Evolutionary conservation across 768 basidiomycete genomes (phyloP).

Genomic region (Boletus eberwhitei): DNA sequence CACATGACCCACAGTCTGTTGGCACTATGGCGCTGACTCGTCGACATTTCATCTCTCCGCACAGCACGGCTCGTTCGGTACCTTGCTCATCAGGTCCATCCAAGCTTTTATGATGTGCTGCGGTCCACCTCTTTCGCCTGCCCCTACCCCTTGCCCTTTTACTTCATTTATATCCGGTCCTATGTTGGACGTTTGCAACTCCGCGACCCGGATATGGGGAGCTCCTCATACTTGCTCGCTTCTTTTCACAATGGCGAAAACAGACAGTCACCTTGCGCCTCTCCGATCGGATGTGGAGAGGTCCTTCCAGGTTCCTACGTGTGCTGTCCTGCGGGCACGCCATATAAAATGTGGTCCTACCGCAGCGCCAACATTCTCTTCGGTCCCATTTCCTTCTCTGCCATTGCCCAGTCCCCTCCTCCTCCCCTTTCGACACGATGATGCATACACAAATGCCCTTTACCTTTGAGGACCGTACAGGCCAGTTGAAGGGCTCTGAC

Average conservation of each 20-base stretch:
- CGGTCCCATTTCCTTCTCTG: not conserved
- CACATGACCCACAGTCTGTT: not conserved
- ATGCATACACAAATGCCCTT: slow-evolving; percentile 41
- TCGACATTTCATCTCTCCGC: not conserved
- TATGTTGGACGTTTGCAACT: slow-evolving; percentile 22
- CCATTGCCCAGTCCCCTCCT: slow-evolving; percentile 1
- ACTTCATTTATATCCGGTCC: not conserved
- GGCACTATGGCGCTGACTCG: slow-evolving; percentile 11
- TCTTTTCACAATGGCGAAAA: slow-evolving; percentile 24
- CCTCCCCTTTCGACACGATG: slow-evolving; percentile 22
- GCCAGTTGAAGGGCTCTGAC: slow-evolving; percentile 51
- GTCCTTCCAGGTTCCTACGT: slow-evolving; percentile 16
- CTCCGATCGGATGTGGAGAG: slow-evolving; percentile 19
- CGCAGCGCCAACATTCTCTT: not conserved
- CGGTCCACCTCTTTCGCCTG: not conserved
- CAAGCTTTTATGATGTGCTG: slow-evolving; percentile 1
- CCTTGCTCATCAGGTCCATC: slow-evolving; percentile 5
- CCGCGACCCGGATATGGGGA: slow-evolving; percentile 30
- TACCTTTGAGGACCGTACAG: slow-evolving; percentile 69
- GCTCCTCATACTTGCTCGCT: slow-evolving; percentile 23
- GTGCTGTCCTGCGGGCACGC: slow-evolving; percentile 19
- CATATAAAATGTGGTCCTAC: slow-evolving; percentile 17
- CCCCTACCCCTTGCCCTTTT: slow-evolving; percentile 5
- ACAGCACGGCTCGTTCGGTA: slow-evolving; percentile 7
- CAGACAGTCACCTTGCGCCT: slow-evolving; percentile 23